Evolutionary conservation across 129 eudicot genomes (phyloP), one percentile per base, ranked within the genome.

Genomic region (Deinandra increscens): DNA sequence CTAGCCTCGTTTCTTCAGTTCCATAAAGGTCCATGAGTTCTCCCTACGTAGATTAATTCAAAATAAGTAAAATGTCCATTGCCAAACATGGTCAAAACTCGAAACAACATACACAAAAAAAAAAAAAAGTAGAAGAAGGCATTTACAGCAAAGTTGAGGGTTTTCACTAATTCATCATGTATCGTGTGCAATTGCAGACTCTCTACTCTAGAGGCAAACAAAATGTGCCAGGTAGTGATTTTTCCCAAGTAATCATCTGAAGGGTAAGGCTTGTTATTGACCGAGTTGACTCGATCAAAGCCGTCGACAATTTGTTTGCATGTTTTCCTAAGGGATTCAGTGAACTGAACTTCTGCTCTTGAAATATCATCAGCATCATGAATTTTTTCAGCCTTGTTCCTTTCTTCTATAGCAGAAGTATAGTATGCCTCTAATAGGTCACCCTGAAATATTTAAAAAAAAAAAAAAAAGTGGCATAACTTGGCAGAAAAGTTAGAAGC

Each of bases 71-170:
- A 39, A 19, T 1, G 31, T 26, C 31, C 31, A 3, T 15, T 14
- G 34, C 13, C 45, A 54, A 43, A 34, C 53, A 26, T 15, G 20
- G 6, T 17, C 42, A 39, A 18, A 55, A 60, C 63, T 17, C 13
- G 3, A 41, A 46, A 34, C n/a, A 17, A 38, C 20, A 60, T n/a
- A 23, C 38, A 38, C 14, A 54, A 62, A 26, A 26, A 3, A 23
- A 39, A 33, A 73, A 43, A 42, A 13, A 6, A 51, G n/a, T n/a
- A n/a, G 0, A 19, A 3, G 9, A 22, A 12, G 33, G n/a, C 15
- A 81, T 92, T 76, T 93, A 93, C 99, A 44, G 90, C 97, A 70
- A 39, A 66, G 12, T 73, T 23, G 37, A 81, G 73, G 9, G 82
- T 64, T 74, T 78, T 79, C 64, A 69, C 76, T 23, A 94, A 64